phyloP scores from a whole-genome alignment of 2,329 filamentous ascomycete genomes.

The Neopestalotiopsis sp. region DNA sequence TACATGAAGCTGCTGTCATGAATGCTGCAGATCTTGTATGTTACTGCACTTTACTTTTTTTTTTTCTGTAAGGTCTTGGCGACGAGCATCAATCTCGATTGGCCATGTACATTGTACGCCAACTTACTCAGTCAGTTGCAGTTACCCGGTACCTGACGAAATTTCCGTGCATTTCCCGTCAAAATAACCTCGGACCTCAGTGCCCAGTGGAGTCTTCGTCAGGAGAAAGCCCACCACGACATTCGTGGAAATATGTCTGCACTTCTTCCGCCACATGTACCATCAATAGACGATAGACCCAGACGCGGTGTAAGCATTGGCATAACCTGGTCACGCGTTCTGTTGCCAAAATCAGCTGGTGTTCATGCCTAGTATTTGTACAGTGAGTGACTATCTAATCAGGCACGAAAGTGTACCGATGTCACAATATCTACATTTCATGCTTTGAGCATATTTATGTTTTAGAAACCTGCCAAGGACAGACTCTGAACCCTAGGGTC shows the following conservation, averaged over 20 bases:
- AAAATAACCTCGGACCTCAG: slow-evolving; percentile 14
- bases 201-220: slow-evolving; percentile 2
- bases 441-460: not conserved
- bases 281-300: too few species aligned
- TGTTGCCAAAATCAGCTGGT: not conserved
- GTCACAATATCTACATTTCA: not conserved
- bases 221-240: not conserved
- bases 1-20: not conserved
- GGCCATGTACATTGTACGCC: not conserved
- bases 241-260: slow-evolving; percentile 6
- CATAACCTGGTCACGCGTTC: not conserved
- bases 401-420: not conserved
- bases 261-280: not conserved
- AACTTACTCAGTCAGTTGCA: not conserved
- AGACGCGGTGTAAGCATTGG: too few species aligned
- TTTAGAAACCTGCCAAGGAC: not conserved
- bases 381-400: slow-evolving; percentile 1
- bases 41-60: not conserved
- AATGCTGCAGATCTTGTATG: not conserved
- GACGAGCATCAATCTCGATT: not conserved
- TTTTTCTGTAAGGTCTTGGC: not conserved
- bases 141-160: not conserved
- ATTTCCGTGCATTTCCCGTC: slow-evolving; percentile 6
- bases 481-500: not conserved
- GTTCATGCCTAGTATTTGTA: not conserved